phyloP scores from a whole-genome alignment of 2,329 filamentous ascomycete species.

The Trichoderma atroviride region DNA sequence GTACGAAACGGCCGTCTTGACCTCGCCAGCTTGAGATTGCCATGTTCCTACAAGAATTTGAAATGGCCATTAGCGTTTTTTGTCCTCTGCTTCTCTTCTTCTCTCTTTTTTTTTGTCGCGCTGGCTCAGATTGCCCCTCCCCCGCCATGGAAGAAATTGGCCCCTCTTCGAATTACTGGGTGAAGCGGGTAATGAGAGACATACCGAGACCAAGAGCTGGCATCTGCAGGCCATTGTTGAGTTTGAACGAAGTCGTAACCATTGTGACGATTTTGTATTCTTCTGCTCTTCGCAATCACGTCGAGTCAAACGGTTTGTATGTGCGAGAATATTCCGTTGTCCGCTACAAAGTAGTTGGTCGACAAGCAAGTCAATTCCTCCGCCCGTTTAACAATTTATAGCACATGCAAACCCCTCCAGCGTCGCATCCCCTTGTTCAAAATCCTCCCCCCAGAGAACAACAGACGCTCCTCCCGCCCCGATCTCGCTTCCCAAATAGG shows the following conservation, averaged over 20 bases:
- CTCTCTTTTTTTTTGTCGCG: neutral
- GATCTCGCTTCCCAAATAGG: slow-evolving; percentile 26
- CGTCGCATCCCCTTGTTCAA: neutral
- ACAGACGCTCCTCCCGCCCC: neutral
- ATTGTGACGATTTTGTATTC: slow-evolving; percentile 40
- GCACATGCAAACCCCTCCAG: neutral
- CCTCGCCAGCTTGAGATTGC: slow-evolving; percentile 63
- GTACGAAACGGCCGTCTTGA: slow-evolving; percentile 59
- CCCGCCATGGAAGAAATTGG: slow-evolving; percentile 4
- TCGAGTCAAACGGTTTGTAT: neutral
- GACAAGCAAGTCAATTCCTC: neutral
- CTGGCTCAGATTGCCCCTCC: slow-evolving; percentile 21
- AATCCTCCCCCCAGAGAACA: neutral
- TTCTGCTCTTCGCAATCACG: neutral
- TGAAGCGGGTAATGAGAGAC: slow-evolving; percentile 29
- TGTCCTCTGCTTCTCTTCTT: neutral
- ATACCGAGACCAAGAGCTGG: slow-evolving; percentile 65
- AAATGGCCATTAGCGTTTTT: neutral
- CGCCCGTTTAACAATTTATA: neutral
- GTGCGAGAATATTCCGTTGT: neutral
- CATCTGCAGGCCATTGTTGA: slow-evolving; percentile 66
- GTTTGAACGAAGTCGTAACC: slow-evolving; percentile 59
- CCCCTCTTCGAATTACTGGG: neutral
- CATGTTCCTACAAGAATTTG: slow-evolving; percentile 56
- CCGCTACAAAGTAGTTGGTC: neutral